phyloP scores from a whole-genome alignment of 352 stramenopile species.

The Achlya hypogyna region DNA sequence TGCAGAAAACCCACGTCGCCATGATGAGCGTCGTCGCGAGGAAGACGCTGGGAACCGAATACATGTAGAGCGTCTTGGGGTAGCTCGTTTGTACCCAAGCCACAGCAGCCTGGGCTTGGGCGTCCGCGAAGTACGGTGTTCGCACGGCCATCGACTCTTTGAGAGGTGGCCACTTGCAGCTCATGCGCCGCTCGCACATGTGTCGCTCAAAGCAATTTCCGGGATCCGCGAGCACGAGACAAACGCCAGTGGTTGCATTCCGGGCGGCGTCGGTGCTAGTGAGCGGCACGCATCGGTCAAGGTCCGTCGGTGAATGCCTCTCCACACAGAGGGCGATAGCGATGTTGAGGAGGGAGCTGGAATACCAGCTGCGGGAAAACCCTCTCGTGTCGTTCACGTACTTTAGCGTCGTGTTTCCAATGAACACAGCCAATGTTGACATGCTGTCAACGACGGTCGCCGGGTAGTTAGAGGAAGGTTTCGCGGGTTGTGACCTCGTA shows the following conservation, averaged over 20 bases:
- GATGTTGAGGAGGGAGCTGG: background rate
- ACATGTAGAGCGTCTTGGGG: background rate
- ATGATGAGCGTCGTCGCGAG: background rate
- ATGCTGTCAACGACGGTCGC: constrained; percentile 26
- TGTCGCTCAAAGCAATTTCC: constrained; percentile 1
- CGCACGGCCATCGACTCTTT: background rate
- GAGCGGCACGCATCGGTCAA: background rate
- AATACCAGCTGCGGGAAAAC: background rate
- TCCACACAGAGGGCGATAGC: background rate
- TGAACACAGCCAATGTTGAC: constrained; percentile 78
- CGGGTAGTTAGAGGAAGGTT: background rate
- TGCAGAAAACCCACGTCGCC: background rate
- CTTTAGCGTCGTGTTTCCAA: background rate
- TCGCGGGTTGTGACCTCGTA: background rate
- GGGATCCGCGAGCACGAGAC: background rate
- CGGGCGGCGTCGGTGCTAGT: background rate
- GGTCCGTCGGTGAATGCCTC: background rate
- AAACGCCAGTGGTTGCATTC: background rate
- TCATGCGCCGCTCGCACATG: constrained; percentile 5
- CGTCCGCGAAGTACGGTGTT: background rate
- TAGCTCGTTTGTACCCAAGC: background rate
- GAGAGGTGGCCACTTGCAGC: background rate
- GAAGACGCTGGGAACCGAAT: background rate
- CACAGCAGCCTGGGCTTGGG: background rate
- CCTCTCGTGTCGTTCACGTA: background rate